A percentile compares a stretch with the other conserved stretches of the same genome.
phyloP scores from a whole-genome alignment of 2,329 filamentous ascomycete species.

The Cercospora zeina region DNA sequence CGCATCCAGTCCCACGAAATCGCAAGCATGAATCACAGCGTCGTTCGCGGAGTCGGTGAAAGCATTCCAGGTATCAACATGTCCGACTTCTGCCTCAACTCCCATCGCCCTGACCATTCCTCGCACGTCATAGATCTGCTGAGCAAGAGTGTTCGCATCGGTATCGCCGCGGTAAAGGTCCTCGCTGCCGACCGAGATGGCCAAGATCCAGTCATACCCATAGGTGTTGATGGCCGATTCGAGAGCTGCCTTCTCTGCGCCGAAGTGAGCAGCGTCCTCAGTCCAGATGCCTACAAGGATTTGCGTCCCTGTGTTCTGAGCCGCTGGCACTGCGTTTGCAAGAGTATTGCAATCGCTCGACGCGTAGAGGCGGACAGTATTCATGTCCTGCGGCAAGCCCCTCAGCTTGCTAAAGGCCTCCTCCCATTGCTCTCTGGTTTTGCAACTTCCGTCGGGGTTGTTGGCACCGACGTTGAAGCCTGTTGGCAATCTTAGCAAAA shows the following conservation, averaged over 20 bases:
- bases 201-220: slow-evolving; percentile 61
- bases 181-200: slow-evolving; percentile 66
- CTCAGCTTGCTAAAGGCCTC: slow-evolving; percentile 44
- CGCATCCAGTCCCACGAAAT: slow-evolving; percentile 66
- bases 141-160: slow-evolving; percentile 44
- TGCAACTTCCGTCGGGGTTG: slow-evolving; percentile 45
- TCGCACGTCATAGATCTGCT: slow-evolving; percentile 54
- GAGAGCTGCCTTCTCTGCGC: slow-evolving; percentile 62
- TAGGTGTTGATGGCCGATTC: slow-evolving; percentile 57
- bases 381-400: slow-evolving; percentile 55
- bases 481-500: background rate
- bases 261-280: slow-evolving; percentile 52
- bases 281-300: slow-evolving; percentile 67
- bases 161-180: slow-evolving; percentile 63
- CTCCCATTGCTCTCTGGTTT: slow-evolving; percentile 42
- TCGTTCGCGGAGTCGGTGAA: slow-evolving; percentile 60
- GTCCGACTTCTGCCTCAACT: slow-evolving; percentile 56
- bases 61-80: slow-evolving; percentile 60
- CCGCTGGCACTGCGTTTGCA: slow-evolving; percentile 56
- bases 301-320: slow-evolving; percentile 60
- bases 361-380: slow-evolving; percentile 65
- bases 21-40: slow-evolving; percentile 61
- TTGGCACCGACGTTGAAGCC: slow-evolving; percentile 49
- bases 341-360: slow-evolving; percentile 57
- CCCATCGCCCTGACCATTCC: slow-evolving; percentile 54